These are phyloP conservation scores for Petunia axillaris DNA, from an alignment of 257 asterid species.

Conservation along the genomic window DNA sequence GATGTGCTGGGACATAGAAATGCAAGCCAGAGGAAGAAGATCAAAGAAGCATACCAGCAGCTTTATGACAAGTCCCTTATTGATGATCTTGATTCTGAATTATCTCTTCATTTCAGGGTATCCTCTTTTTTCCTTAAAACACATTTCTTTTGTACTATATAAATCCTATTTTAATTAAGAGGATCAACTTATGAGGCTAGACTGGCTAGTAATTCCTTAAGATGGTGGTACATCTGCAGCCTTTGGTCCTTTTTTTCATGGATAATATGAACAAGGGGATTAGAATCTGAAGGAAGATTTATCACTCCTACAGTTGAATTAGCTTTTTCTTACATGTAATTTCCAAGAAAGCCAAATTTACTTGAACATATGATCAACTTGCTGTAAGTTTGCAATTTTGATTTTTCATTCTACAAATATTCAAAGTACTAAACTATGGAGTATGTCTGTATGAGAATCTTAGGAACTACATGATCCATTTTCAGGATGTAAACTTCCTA, in stretches of 20 bases:
- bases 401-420: neutral
- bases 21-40: slow-evolving; percentile 63
- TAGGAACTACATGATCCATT: neutral
- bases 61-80: slow-evolving; percentile 60
- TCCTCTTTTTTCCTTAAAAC: neutral
- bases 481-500: neutral
- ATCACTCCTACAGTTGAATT: neutral
- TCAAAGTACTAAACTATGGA: too few species aligned
- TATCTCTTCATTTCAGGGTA: slow-evolving; percentile 85
- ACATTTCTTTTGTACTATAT: neutral
- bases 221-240: neutral
- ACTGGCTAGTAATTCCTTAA: neutral
- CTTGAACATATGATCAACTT: neutral
- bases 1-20: slow-evolving; percentile 63
- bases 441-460: neutral
- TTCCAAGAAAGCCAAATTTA: neutral
- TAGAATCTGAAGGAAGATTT: neutral
- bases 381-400: neutral
- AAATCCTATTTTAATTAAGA: neutral
- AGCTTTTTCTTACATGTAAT: neutral
- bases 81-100: slow-evolving; percentile 54
- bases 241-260: neutral
- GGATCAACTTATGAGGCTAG: neutral
- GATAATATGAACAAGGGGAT: neutral
- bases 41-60: slow-evolving; percentile 56